Conservation (phyloP, 208 protist species). For the Trypanosoma avium region DNA sequence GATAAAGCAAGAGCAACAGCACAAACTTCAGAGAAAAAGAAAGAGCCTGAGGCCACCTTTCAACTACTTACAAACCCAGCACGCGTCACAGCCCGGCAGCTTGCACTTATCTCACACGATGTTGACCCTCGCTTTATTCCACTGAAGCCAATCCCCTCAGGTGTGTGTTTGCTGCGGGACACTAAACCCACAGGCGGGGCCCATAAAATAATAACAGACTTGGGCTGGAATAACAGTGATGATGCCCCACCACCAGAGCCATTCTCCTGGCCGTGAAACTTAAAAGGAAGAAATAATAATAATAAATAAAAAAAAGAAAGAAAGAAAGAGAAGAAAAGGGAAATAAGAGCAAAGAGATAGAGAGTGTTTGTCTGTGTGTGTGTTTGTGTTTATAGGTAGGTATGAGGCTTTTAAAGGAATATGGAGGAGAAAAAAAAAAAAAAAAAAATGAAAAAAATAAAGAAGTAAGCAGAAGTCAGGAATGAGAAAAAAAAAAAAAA, state of each 20-base stretch:
- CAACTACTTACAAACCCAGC: conserved; percentile 80
- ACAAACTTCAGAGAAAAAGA: conserved; percentile 31
- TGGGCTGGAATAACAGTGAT: conserved; percentile 47
- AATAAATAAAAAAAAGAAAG: background rate
- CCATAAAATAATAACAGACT: conserved; percentile 46
- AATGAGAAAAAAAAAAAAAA: background rate
- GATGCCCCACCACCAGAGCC: conserved; percentile 73
- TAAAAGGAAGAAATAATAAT: conserved; percentile 5
- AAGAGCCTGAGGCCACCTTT: conserved; percentile 43
- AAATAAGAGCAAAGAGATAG: background rate
- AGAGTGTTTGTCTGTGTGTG: too few relatives aligned
- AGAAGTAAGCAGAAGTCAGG: background rate
- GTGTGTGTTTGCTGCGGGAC: conserved; percentile 80
- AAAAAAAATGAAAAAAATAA: conserved; percentile 6
- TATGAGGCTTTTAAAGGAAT: conserved; percentile 1
- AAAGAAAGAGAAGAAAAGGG: background rate
- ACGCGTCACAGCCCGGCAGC: conserved; percentile 77
- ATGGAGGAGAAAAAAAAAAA: background rate
- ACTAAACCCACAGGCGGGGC: conserved; percentile 58
- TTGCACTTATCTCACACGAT: conserved; percentile 62
- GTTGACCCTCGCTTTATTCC: conserved; percentile 71
- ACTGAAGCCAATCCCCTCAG: conserved; percentile 64
- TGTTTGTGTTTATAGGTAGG: conserved; percentile 1
- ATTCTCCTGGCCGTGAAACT: conserved; percentile 72
- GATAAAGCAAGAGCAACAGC: conserved; percentile 6